Evolutionary conservation across 352 stramenopile species (phyloP).

Genomic region (Thraustochytrium striatum): DNA sequence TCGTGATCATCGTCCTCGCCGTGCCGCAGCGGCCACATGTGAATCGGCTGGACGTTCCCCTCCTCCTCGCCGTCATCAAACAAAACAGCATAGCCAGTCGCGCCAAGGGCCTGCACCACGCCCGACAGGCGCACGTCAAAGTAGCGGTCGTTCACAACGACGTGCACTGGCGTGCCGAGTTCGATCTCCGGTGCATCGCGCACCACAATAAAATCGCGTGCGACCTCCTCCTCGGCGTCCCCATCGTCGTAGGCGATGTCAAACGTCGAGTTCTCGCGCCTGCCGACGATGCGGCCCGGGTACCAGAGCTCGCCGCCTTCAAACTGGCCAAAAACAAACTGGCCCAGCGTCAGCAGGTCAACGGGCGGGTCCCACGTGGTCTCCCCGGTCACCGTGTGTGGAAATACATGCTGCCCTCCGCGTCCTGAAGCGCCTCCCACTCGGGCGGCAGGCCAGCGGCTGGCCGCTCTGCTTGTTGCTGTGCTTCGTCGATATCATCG

Average conservation of each 20-base stretch:
- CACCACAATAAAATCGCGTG: not conserved
- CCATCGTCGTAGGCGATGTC: conserved; percentile 25
- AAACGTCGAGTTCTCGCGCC: not conserved
- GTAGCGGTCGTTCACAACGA: not conserved
- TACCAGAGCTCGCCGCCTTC: conserved; percentile 24
- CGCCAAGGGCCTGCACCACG: not conserved
- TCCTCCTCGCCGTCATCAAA: conserved; percentile 37
- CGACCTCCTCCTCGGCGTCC: conserved; percentile 23
- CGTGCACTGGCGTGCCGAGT: not conserved
- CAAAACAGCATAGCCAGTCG: not conserved
- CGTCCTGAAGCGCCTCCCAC: conserved; percentile 24
- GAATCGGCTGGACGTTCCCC: not conserved
- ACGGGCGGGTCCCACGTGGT: conserved; percentile 5
- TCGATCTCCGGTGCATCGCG: conserved; percentile 1
- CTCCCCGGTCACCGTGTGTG: conserved; percentile 1
- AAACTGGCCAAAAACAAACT: conserved; percentile 21
- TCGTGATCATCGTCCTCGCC: not conserved
- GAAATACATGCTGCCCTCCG: conserved; percentile 14
- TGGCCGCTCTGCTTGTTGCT: not conserved
- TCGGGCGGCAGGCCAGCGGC: not conserved
- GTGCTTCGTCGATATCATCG: not conserved
- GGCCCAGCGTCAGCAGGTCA: not conserved
- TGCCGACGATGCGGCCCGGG: not conserved
- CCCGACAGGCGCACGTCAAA: not conserved
- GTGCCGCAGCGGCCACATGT: not conserved